Evolutionary conservation across 2,329 filamentous ascomycete genomes (phyloP), one percentile per base, ranked within the genome.

Genomic region (Saccharata proteae): DNA sequence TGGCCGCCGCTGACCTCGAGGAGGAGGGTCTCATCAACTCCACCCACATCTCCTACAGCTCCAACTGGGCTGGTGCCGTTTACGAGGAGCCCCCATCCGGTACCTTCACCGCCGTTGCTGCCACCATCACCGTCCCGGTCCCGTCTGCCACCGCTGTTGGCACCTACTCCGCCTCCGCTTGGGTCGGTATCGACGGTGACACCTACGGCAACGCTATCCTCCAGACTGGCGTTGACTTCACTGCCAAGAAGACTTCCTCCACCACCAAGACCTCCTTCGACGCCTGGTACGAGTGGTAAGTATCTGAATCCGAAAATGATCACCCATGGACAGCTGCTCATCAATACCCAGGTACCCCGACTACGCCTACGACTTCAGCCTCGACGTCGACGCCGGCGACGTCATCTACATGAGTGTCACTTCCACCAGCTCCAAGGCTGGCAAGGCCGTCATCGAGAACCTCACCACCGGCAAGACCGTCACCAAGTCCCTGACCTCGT

Each of bases 241-340:
- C 62, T 30, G 51, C 65, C 24, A 26, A 23, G 13, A 36, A 36
- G 32, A 34, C 35, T n/a, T 49, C 48, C 13, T 38, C 44, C 1
- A 57, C 61, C 3, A 55, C 15, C 5, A 16, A 21, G 3, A 29
- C 29, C 16, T 24, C 47, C 5, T 74, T 64, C 43, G 62, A 68
- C 34, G 66, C 69, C 12, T 75, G 71, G 69, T 74, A 70, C 43
- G 70, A 74, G 48, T 75, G 69, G 70, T n/a, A n/a, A n/a, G n/a
- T n/a, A n/a, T n/a, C n/a, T n/a, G n/a, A n/a, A n/a, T n/a, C n/a
- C n/a, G n/a, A n/a, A n/a, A n/a, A n/a, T n/a, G n/a, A n/a, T n/a
- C n/a, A n/a, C n/a, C n/a, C n/a, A n/a, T n/a, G n/a, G n/a, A n/a
- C n/a, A n/a, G n/a, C n/a, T n/a, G n/a, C n/a, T n/a, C n/a, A n/a